These are phyloP conservation scores for Penicillium pancosmium DNA, from an alignment of 495 filamentous ascomycete species.

Conservation along the genomic window DNA sequence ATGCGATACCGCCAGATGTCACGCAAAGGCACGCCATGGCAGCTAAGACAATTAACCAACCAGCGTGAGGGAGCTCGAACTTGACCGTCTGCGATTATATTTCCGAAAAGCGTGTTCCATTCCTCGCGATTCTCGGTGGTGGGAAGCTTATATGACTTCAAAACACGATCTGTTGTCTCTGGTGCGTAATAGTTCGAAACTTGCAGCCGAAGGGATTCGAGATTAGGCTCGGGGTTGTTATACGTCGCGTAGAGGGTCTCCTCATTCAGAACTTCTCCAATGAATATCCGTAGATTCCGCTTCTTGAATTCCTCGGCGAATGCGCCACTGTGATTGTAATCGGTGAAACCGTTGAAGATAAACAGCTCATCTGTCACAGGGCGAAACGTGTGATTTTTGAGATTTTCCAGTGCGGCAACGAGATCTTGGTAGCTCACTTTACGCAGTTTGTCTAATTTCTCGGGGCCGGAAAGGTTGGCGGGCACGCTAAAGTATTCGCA, in stretches of 20 bases:
- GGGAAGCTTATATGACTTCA: slow-evolving; percentile 40
- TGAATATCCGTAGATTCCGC: slow-evolving; percentile 43
- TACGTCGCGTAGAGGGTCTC: slow-evolving; percentile 45
- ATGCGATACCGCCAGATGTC: slow-evolving; percentile 35
- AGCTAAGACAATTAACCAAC: slow-evolving; percentile 22
- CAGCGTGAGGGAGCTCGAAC: slow-evolving; percentile 37
- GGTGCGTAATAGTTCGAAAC: slow-evolving; percentile 50
- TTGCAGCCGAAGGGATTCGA: slow-evolving; percentile 36
- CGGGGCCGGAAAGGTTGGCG: slow-evolving; percentile 20
- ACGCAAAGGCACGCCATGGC: slow-evolving; percentile 21
- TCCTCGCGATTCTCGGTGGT: slow-evolving; percentile 25
- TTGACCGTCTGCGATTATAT: slow-evolving; percentile 52
- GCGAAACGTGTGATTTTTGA: slow-evolving; percentile 49
- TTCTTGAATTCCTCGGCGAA: slow-evolving; percentile 44
- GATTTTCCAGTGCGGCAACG: slow-evolving; percentile 30
- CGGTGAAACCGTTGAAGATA: slow-evolving; percentile 39
- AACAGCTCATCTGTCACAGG: slow-evolving; percentile 46
- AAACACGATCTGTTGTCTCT: slow-evolving; percentile 32
- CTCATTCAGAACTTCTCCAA: slow-evolving; percentile 52
- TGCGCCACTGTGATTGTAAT: slow-evolving; percentile 41
- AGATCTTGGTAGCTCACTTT: slow-evolving; percentile 31
- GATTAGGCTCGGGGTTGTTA: slow-evolving; percentile 37
- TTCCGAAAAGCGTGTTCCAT: slow-evolving; percentile 49
- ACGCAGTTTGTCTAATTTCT: slow-evolving; percentile 44
- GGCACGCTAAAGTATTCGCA: slow-evolving; percentile 41